Percentiles rank a stretch among this genome's conserved stretches.
These are phyloP conservation scores for Ocimum tenuiflorum DNA, from an alignment of 257 asterid genomes.

Conservation along the genomic window DNA sequence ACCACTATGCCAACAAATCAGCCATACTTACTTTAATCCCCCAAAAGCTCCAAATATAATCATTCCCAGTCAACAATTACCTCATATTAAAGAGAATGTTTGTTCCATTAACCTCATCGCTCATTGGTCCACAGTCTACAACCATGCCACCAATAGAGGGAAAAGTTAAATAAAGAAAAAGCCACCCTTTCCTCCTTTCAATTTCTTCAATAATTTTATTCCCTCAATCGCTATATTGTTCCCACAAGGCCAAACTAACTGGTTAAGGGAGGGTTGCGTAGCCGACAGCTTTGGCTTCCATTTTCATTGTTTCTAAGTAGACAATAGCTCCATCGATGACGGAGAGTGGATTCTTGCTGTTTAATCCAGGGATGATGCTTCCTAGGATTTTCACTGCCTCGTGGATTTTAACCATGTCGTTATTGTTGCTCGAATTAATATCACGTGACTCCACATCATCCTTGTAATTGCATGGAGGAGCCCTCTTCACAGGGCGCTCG, in stretches of 20 bases:
- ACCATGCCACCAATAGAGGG: constrained; percentile 23
- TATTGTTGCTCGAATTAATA: constrained; percentile 21
- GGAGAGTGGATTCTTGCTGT: constrained; percentile 51
- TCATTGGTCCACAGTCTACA: constrained; percentile 25
- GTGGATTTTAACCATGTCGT: constrained; percentile 39
- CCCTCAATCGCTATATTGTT: constrained; percentile 19
- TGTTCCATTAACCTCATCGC: constrained; percentile 30
- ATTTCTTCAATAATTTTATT: constrained; percentile 27
- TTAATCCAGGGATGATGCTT: constrained; percentile 41
- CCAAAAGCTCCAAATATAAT: constrained; percentile 34
- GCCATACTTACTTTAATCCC: constrained; percentile 35
- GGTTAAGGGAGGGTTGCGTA: constrained; percentile 1
- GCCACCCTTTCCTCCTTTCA: constrained; percentile 25
- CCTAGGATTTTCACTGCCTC: constrained; percentile 40
- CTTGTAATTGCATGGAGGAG: constrained; percentile 15
- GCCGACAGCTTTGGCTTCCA: constrained; percentile 44
- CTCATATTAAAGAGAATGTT: constrained; percentile 21
- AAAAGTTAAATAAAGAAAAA: constrained; percentile 19
- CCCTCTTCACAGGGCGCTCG: constrained; percentile 19
- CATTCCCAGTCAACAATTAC: constrained; percentile 36
- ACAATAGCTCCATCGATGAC: constrained; percentile 54
- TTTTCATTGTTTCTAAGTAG: constrained; percentile 50
- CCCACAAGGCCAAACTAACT: not conserved
- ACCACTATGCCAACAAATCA: constrained; percentile 37
- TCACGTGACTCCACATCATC: constrained; percentile 33